Evolutionary conservation across 371 early-diverging fungal genomes (phyloP), one percentile per base, ranked within the genome.

Genomic region (Rhizopus sp.): DNA sequence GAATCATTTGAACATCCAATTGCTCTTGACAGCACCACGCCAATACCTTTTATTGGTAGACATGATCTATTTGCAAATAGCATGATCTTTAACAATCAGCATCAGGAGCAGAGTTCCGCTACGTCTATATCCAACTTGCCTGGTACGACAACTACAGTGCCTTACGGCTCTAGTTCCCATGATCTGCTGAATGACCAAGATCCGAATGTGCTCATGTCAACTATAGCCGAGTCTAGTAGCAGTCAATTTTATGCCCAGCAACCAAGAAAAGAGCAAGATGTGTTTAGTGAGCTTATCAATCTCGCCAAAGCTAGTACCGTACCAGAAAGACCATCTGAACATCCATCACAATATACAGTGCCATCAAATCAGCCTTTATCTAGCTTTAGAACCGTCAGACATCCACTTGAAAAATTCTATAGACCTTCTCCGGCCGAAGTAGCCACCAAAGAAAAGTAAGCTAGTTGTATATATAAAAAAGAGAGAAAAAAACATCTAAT

Each of bases 211-310:
- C 35, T 47, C 49, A 49, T 38, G 15, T 30, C 49, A 13, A 30
- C 23, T 23, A 23, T 23, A 13, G 7, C n/a, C n/a, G 10, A 7
- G 17, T 42, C 44, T 16, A 8, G 8, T 17, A 7, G 1, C 15
- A 7, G n/a, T 7, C 44, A 0, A 23, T 42, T 42, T 42, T 42
- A 35, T 37, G 16, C 40, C 15, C 51, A 33, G 37, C 29, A 23
- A 2, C 23, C 37, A 7, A 35, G 52, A 23, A 9, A 52, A 45
- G 63, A 63, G 9, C 54, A 62, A 44, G 67, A 66, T 42, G 54
- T 66, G 4, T 66, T 66, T 45, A 6, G 40, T 15, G 67, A 66
- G 50, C 53, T 66, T 3, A 49, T 66, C 8, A 52, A 59, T 9
- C 30, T 66, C 4, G 67, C 67, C 7, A 41, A 58, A 10, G 41